These are phyloP conservation scores for Yamadazyma atlantica DNA, from an alignment of 1,139 yeast species.

Conservation along the genomic window DNA sequence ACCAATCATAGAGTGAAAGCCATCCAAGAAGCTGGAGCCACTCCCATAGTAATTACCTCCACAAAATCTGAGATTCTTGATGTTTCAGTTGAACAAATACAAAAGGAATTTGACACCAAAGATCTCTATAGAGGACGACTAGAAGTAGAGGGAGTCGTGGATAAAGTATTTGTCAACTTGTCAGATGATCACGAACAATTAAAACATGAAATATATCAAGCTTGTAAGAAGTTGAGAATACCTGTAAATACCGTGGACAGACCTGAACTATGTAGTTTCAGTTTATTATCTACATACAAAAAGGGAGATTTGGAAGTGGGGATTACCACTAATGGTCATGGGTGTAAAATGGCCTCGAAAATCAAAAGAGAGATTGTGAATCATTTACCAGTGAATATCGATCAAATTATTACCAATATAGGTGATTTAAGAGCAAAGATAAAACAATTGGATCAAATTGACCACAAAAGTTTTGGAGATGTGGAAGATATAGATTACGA, in stretches of 20 bases:
- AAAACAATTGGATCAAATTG: constrained; percentile 50
- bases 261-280: constrained; percentile 71
- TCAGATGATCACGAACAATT: constrained; percentile 24
- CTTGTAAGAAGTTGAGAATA: constrained; percentile 62
- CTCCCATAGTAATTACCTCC: constrained; percentile 47
- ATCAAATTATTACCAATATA: constrained; percentile 63
- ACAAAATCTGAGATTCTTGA: constrained; percentile 13
- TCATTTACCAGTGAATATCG: constrained; percentile 68
- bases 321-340: constrained; percentile 84
- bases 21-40: constrained; percentile 57
- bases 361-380: constrained; percentile 72
- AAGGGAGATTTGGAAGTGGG: constrained; percentile 82
- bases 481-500: constrained; percentile 46
- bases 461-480: constrained; percentile 55
- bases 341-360: constrained; percentile 82
- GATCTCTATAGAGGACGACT: constrained; percentile 58
- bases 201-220: constrained; percentile 41
- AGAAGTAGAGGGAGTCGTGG: constrained; percentile 65
- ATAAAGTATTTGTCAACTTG: constrained; percentile 67
- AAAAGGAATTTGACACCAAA: constrained; percentile 32
- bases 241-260: constrained; percentile 82
- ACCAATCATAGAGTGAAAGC: constrained; percentile 51
- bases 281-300: constrained; percentile 67
- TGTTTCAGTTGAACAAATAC: constrained; percentile 28
- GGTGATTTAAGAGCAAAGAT: constrained; percentile 64